A percentile compares a stretch with the other conserved stretches of the same genome.
Evolutionary conservation across 2,329 filamentous ascomycete genomes (phyloP).

Genomic region (Ceratocystis cubensis): DNA sequence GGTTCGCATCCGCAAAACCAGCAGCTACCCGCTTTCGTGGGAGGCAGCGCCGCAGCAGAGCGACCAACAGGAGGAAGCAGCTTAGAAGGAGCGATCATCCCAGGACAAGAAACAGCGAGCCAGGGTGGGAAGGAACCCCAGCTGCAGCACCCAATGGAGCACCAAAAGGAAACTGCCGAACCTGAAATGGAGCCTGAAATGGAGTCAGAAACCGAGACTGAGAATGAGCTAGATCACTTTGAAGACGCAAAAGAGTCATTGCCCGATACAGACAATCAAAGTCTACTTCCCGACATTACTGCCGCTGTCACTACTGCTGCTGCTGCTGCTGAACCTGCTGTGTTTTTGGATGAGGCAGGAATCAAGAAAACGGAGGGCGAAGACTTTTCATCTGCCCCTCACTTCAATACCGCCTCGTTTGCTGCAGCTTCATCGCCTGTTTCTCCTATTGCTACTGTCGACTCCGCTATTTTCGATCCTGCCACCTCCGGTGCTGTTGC

Average conservation of each 20-base stretch:
- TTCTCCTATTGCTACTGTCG: background rate
- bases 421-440: background rate
- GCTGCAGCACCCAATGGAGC: background rate
- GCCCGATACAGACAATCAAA: conserved; percentile 1
- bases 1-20: conserved; percentile 1
- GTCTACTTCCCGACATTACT: no score
- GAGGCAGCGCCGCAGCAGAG: background rate
- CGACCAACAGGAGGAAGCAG: no score
- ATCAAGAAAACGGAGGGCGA: background rate
- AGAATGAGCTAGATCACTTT: conserved; percentile 11
- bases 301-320: no score
- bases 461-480: background rate
- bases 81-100: no score
- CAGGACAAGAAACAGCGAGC: background rate
- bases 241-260: conserved; percentile 18
- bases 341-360: background rate
- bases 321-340: background rate
- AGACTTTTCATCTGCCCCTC: conserved; percentile 2
- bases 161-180: conserved; percentile 1
- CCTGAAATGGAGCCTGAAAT: background rate
- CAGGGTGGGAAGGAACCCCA: conserved; percentile 4
- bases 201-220: conserved; percentile 9
- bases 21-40: background rate
- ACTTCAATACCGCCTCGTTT: background rate
- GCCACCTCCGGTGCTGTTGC: background rate